These are phyloP conservation scores for Pyrenophora teres DNA, from an alignment of 2,329 filamentous ascomycete species.

Conservation along the genomic window DNA sequence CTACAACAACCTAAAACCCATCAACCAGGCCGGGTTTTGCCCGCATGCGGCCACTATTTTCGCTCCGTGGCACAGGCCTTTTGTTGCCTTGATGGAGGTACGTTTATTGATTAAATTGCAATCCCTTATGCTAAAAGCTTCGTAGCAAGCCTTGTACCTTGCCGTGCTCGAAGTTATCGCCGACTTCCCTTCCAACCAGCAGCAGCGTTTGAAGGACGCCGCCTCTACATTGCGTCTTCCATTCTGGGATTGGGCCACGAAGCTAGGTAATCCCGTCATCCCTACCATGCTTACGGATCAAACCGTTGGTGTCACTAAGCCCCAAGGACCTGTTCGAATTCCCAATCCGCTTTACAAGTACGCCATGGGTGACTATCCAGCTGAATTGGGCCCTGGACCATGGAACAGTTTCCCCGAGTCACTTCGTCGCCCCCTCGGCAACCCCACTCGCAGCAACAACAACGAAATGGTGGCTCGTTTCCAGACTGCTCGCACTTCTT, in stretches of 20 bases:
- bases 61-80: constrained; percentile 82
- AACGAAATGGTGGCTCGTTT: constrained; percentile 41
- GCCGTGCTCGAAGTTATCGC: constrained; percentile 49
- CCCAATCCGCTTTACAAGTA: constrained; percentile 55
- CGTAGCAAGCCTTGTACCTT: constrained; percentile 51
- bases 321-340: constrained; percentile 46
- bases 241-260: constrained; percentile 56
- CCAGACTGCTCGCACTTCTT: constrained; percentile 33
- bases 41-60: constrained; percentile 77
- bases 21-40: constrained; percentile 71
- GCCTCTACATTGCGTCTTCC: constrained; percentile 51
- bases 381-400: constrained; percentile 51
- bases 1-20: constrained; percentile 57
- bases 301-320: constrained; percentile 51
- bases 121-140: not conserved
- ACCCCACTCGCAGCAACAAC: constrained; percentile 46
- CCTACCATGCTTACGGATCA: constrained; percentile 48
- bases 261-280: constrained; percentile 16
- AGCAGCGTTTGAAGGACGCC: constrained; percentile 47
- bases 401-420: constrained; percentile 40
- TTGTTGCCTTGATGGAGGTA: constrained; percentile 67
- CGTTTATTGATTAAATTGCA: constrained; percentile 1
- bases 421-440: constrained; percentile 40
- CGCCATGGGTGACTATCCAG: constrained; percentile 56
- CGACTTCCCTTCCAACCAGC: constrained; percentile 48